Evolutionary conservation across 2,329 filamentous ascomycete genomes (phyloP), one percentile per base, ranked within the genome.

Genomic region (Sclerotinia subarctica): DNA sequence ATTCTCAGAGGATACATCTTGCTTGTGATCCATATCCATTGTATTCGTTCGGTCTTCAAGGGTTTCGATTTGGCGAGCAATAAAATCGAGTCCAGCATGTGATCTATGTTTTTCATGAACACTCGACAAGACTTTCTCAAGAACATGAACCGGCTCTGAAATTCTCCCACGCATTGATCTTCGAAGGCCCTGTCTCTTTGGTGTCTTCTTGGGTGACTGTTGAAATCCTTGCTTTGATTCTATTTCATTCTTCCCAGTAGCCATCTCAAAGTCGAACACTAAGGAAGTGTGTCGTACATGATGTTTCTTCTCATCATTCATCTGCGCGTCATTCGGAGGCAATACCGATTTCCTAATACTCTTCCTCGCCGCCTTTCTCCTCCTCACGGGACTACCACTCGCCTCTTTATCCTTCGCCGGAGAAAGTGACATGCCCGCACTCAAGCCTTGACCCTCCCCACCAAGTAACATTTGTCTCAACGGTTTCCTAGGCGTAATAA

Each of bases 401-500:
- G 44, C 17, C 47, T 38, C 35, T 38, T 54, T 64, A 21, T 52
- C 46, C 26, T 52, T 53, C 10, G 8, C 19, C 3, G 56, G 44
- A 21, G 44, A 21, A 21, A 51, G 46, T 17, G 46, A 19, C 35
- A 67, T 21, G 13, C 26, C 49, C 47, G 46, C 32, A 42, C 52
- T 62, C 21, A 47, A 29, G 29, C 29, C 21, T 17, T 67, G 57
- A 42, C 56, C 52, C 21, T 53, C 53, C 17, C 35, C 56, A 64
- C 38, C 59, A 21, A 70, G 59, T 52, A 70, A 49, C 17, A 69
- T 65, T 54, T 72, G 72, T 47, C 70, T 69, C 63, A 71, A 51
- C 11, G 70, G 62, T 68, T 77, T 78, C 69, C 72, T 73, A 13
- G 76, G 76, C 38, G 76, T 77, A 65, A 77, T 73, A 60, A 77